Evolutionary conservation across 805 yeast species (phyloP), one percentile per base, ranked within the genome.

Genomic region (Saccharomycopsis synnaedendra): DNA sequence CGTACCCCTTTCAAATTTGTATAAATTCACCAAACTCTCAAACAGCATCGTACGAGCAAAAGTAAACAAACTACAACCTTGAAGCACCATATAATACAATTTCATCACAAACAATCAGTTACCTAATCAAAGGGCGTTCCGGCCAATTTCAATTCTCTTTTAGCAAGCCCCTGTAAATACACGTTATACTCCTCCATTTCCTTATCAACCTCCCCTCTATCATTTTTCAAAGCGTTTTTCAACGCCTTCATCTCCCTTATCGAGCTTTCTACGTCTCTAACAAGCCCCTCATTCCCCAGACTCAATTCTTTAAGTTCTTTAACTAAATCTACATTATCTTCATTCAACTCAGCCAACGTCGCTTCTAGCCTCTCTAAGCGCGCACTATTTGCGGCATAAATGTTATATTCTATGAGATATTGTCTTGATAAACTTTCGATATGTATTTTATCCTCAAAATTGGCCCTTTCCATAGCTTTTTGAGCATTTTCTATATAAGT

Each of bases 401-500:
- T 30, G 32, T 47, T 46, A 33, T 42, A 50, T 4, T 50, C 50
- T 5, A 47, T 32, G 40, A 50, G 41, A 29, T 50, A 50, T 6
- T 9, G 6, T 6, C 38, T 39, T 11, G 51, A 37, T n/a, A 50
- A 32, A 9, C 40, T 39, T 6, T 44, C 44, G 30, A 43, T 43
- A 41, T 8, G 33, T 10, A 50, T 27, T 33, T 34, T 9, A 1
- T 50, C 50, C 4, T 8, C 43, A 4, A 27, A 39, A 8, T 44
- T 49, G 27, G 47, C 47, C 30, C 46, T 34, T 28, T 48, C 29
- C 49, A 53, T 54, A 9, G 60, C 41, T 8, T 40, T 40, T 9
- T 58, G 48, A 1, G 69, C 60, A 29, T 57, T 63, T 3, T 52
- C 55, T 5, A 63, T 56, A 34, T 70, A 62, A 11, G 50, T 44